phyloP scores from a whole-genome alignment of 441 rosid species.

The Populus hybrid region DNA sequence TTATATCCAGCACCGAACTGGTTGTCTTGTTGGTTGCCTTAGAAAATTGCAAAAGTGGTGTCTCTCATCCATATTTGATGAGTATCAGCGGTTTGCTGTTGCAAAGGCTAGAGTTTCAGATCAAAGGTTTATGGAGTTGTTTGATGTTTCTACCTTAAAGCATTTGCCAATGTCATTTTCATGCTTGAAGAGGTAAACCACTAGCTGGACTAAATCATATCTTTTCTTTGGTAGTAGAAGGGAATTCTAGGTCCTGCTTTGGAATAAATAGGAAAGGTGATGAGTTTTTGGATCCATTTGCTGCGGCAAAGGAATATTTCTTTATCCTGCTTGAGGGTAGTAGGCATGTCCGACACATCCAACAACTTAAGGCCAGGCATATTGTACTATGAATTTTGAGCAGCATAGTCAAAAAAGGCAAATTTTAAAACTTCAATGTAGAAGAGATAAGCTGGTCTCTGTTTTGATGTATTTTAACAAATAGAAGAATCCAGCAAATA shows the following conservation, averaged over 20 bases:
- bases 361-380: background rate
- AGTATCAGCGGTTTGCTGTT: conserved; percentile 75
- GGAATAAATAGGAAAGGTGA: conserved; percentile 43
- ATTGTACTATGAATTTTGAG: background rate
- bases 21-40: conserved; percentile 91
- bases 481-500: background rate
- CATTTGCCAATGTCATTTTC: conserved; percentile 68
- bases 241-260: conserved; percentile 28
- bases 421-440: background rate
- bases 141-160: conserved; percentile 52
- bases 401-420: background rate
- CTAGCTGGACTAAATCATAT: conserved; percentile 17
- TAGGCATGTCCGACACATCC: conserved; percentile 15
- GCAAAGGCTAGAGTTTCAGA: conserved; percentile 65
- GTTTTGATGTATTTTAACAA: conserved; percentile 1
- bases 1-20: conserved; percentile 84
- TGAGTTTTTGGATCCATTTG: conserved; percentile 35
- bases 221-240: conserved; percentile 15
- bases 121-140: conserved; percentile 68
- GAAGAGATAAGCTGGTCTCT: background rate
- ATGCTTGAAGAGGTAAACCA: conserved; percentile 43
- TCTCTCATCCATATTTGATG: conserved; percentile 73
- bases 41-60: conserved; percentile 97
- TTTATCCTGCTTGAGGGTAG: conserved; percentile 25
- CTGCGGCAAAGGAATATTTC: conserved; percentile 34